These are phyloP conservation scores for Thielaviopsis musarum DNA, from an alignment of 2,329 filamentous ascomycete species.

Conservation along the genomic window DNA sequence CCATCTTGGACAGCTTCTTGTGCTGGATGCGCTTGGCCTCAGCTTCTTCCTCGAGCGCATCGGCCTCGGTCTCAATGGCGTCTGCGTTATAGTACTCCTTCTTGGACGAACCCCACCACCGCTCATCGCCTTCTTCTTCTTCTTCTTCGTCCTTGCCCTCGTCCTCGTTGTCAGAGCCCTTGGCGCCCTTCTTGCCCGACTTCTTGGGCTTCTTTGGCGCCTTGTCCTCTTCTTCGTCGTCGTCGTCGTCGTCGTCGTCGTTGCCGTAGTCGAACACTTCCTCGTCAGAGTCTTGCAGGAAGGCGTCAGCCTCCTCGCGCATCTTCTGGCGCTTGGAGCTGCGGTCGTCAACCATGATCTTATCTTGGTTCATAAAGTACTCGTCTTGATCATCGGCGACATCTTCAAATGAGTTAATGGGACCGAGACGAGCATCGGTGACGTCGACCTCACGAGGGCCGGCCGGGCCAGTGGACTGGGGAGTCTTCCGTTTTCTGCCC, in stretches of 20 bases:
- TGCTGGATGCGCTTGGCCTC: constrained; percentile 79
- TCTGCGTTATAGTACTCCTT: constrained; percentile 92
- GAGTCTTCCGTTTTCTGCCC: constrained; percentile 57
- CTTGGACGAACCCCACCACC: constrained; percentile 74
- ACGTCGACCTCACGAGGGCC: constrained; percentile 39
- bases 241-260: constrained; percentile 23
- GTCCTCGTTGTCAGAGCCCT: constrained; percentile 45
- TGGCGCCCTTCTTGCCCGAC: constrained; percentile 18
- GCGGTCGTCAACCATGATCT: constrained; percentile 66
- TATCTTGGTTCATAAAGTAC: constrained; percentile 74
- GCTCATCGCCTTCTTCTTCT: constrained; percentile 40
- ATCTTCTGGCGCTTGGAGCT: constrained; percentile 61
- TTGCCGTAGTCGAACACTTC: constrained; percentile 36
- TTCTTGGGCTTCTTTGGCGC: constrained; percentile 19
- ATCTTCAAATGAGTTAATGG: constrained; percentile 54
- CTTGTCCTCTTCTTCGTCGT: constrained; percentile 28
- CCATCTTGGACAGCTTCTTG: constrained; percentile 80
- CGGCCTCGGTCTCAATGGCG: constrained; percentile 42
- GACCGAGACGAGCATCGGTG: constrained; percentile 43
- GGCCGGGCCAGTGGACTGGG: constrained; percentile 28
- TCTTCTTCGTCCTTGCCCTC: constrained; percentile 24
- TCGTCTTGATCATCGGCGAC: constrained; percentile 90
- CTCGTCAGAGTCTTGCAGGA: constrained; percentile 44
- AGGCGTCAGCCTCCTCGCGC: constrained; percentile 46
- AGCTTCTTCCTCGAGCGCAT: constrained; percentile 76